Evolutionary conservation across 2,329 filamentous ascomycete species (phyloP).

Genomic region (Trichophyton simii): DNA sequence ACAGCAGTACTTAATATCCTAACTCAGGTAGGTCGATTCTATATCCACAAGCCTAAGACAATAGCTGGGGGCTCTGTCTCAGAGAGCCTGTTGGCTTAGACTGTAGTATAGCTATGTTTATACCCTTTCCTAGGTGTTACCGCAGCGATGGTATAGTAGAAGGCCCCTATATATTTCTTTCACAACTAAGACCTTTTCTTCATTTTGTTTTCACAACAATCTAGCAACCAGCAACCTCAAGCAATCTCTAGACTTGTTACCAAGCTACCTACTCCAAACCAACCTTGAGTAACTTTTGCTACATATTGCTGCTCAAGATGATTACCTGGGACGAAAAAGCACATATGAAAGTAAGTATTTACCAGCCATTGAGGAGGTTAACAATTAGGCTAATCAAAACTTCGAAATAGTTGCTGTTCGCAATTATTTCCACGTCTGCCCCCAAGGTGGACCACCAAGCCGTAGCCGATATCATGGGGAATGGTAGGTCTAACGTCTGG

Average conservation of each 20-base stretch:
- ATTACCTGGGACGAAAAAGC: background rate
- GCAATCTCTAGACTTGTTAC: too few relatives aligned
- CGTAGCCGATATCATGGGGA: background rate
- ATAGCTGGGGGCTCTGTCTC: background rate
- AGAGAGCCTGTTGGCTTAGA: background rate
- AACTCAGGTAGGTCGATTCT: too few relatives aligned
- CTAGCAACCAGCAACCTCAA: background rate
- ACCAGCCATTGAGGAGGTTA: too few relatives aligned
- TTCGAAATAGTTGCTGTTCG: background rate
- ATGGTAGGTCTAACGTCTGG: background rate
- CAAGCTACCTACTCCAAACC: too few relatives aligned
- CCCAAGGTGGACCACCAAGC: background rate
- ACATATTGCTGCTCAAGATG: too few relatives aligned
- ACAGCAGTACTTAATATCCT: too few relatives aligned
- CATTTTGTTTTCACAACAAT: background rate
- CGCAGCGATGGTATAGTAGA: background rate
- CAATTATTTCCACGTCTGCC: background rate
- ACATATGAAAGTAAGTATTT: background rate
- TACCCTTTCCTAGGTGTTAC: background rate
- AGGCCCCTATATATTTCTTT: background rate
- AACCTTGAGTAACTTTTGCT: too few relatives aligned
- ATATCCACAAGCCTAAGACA: too few relatives aligned
- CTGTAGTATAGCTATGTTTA: background rate
- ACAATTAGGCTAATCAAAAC: background rate
- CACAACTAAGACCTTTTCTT: background rate